Evolutionary conservation across 1,139 yeast species (phyloP).

Genomic region (Wickerhamomyces sp.): DNA sequence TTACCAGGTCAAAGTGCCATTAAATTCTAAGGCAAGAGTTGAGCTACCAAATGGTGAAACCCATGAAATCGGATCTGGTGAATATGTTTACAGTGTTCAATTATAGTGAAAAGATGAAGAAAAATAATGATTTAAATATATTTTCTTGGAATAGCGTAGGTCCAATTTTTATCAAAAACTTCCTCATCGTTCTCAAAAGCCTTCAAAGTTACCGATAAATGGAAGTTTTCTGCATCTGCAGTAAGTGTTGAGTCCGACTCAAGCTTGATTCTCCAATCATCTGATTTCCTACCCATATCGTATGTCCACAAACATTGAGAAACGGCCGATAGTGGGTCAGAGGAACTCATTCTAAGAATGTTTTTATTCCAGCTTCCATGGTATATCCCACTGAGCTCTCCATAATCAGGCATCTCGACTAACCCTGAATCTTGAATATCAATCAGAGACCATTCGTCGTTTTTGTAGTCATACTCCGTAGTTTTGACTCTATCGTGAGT

Average conservation of each 20-base stretch:
- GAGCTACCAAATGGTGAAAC: constrained; percentile 12
- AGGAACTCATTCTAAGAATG: constrained; percentile 28
- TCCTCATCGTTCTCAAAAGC: constrained; percentile 25
- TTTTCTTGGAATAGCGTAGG: constrained; percentile 18
- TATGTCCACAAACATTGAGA: constrained; percentile 34
- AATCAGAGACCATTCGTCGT: constrained; percentile 15
- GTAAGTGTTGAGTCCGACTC: constrained; percentile 27
- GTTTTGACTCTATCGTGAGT: constrained; percentile 18
- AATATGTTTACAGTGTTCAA: not conserved
- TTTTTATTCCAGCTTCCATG: constrained; percentile 31
- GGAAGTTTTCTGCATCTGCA: constrained; percentile 25
- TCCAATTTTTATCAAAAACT: constrained; percentile 24
- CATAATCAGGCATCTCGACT: constrained; percentile 23
- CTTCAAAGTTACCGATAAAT: constrained; percentile 20
- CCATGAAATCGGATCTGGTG: constrained; percentile 13
- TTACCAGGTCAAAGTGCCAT: constrained; percentile 10
- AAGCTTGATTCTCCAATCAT: constrained; percentile 30
- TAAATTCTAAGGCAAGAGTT: constrained; percentile 9
- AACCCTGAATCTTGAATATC: constrained; percentile 21
- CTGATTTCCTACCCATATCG: constrained; percentile 31
- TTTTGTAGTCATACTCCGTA: constrained; percentile 15
- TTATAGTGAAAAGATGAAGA: not conserved
- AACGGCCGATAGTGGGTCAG: constrained; percentile 32
- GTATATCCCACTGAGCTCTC: constrained; percentile 25
- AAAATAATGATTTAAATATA: constrained; percentile 2